Percentiles rank a stretch among this genome's conserved stretches.
Evolutionary conservation across 2,329 filamentous ascomycete species (phyloP).

Genomic region (Pestalotiopsis sp.): DNA sequence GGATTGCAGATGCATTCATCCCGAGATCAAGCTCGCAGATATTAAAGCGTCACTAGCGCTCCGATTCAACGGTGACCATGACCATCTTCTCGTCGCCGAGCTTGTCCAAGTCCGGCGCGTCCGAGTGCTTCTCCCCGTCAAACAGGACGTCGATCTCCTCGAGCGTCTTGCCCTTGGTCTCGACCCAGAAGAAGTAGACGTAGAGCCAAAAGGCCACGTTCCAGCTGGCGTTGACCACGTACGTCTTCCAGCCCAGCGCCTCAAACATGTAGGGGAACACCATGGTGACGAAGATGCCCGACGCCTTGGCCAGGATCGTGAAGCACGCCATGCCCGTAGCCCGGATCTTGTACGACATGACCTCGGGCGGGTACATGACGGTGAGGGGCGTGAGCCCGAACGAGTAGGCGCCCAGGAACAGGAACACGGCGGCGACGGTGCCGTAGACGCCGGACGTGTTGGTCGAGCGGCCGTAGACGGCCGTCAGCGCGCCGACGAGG

Average conservation of each 20-base stretch:
- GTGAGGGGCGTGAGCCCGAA: conserved; percentile 32
- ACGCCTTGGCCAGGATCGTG: conserved; percentile 8
- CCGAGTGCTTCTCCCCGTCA: not conserved
- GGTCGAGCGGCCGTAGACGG: conserved; percentile 1
- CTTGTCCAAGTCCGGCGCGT: not conserved
- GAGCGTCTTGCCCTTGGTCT: conserved; percentile 24
- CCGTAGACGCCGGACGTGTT: conserved; percentile 16
- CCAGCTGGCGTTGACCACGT: conserved; percentile 26
- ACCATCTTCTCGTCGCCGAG: not conserved
- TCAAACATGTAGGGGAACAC: conserved; percentile 23
- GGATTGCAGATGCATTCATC: too few relatives aligned
- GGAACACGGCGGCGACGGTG: conserved; percentile 26
- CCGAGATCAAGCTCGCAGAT: not conserved
- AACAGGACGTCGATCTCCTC: conserved; percentile 20
- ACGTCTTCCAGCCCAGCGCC: conserved; percentile 25
- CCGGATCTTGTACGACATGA: conserved; percentile 31
- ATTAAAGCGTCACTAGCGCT: not conserved
- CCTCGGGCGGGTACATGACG: conserved; percentile 30
- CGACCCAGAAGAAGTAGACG: conserved; percentile 25
- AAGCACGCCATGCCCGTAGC: conserved; percentile 39
- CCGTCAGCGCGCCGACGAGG: conserved; percentile 14
- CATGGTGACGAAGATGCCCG: conserved; percentile 19
- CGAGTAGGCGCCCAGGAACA: conserved; percentile 30
- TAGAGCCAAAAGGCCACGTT: conserved; percentile 22
- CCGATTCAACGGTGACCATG: not conserved